Evolutionary conservation across 495 filamentous ascomycete species (phyloP), one percentile per base, ranked within the genome.

Genomic region (Durotheca rogersii): DNA sequence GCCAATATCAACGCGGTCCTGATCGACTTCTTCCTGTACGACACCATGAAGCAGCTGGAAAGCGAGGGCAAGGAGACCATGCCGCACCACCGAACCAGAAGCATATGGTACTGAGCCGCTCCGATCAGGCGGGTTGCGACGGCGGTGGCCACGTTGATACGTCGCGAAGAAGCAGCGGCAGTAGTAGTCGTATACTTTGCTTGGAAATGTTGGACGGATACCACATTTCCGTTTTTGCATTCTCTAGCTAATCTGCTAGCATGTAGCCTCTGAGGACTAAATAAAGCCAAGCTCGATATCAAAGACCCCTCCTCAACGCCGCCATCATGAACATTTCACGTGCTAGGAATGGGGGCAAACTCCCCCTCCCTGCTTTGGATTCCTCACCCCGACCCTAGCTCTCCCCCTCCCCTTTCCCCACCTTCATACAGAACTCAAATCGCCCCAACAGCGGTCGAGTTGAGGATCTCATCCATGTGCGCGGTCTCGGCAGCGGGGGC

Each of bases 11-110:
- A 96, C 62, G 93, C 93, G 1, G 86, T 96, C 27, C 61, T 97
- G 48, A 92, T 99, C 43, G 93, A 99, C 64, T 97, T 96, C 66
- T 95, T 94, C 64, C 73, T 99, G 31, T 97, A 97, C 64, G 93
- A 97, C 71, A 85, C 85, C 2, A 87, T 92, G 69, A 97, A 97
- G 67, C 82, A 83, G 48, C 65, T 87, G 64, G 90, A 96, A 58
- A 62, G 57, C 6, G 72, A 78, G 11, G 72, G 78, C 17, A 68
- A 61, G 31, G 82, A 86, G 53, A 74, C 66, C 29, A 84, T 93
- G 35, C 89, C 88, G n/a, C 91, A 96, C 68, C 92, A 97, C 68
- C 78, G 91, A 52, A 95, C 90, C 18, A 80, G 92, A 59, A 93
- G 90, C 58, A 96, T 97, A 53, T 97, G 92, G 92, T 97, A 97